Evolutionary conservation across 2,329 filamentous ascomycete species (phyloP).

Genomic region (Allantophomopsis cytisporea): DNA sequence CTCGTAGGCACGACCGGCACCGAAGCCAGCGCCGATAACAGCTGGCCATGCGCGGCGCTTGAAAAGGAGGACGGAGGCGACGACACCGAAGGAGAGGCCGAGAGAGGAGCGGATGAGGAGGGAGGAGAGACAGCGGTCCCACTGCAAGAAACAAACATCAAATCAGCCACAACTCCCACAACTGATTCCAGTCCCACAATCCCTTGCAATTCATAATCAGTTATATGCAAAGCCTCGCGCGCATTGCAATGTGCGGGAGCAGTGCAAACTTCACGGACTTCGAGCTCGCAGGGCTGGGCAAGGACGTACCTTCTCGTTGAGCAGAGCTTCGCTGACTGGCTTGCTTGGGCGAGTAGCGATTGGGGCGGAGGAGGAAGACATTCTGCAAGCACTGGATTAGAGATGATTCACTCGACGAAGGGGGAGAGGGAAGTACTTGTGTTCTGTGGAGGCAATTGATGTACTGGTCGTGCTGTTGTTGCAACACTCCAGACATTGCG

Average conservation of each 20-base stretch:
- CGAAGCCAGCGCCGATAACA: conserved; percentile 88
- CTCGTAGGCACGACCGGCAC: conserved; percentile 92
- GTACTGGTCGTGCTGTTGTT: too few species aligned
- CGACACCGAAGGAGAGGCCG: conserved; percentile 91
- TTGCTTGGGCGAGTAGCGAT: conserved; percentile 54
- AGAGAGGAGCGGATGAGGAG: conserved; percentile 93
- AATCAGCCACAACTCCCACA: too few species aligned
- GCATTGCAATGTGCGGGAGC: too few species aligned
- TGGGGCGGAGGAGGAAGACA: conserved; percentile 37
- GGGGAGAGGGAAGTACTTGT: too few species aligned
- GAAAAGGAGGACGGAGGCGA: conserved; percentile 97
- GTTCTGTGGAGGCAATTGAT: too few species aligned
- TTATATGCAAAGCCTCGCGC: too few species aligned
- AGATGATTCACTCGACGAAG: too few species aligned
- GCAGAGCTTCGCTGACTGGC: conserved; percentile 91
- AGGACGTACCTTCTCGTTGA: conserved; percentile 87
- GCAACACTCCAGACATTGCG: too few species aligned
- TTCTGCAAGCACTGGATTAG: background rate
- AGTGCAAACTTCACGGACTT: too few species aligned
- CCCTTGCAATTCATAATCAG: too few species aligned
- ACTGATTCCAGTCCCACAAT: too few species aligned
- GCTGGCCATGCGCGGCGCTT: conserved; percentile 96
- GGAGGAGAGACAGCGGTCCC: conserved; percentile 97
- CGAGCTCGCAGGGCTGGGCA: background rate
- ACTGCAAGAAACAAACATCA: conserved; percentile 36